These are phyloP conservation scores for Blastobotrys persicus DNA, from an alignment of 1,139 yeast species.

Conservation along the genomic window DNA sequence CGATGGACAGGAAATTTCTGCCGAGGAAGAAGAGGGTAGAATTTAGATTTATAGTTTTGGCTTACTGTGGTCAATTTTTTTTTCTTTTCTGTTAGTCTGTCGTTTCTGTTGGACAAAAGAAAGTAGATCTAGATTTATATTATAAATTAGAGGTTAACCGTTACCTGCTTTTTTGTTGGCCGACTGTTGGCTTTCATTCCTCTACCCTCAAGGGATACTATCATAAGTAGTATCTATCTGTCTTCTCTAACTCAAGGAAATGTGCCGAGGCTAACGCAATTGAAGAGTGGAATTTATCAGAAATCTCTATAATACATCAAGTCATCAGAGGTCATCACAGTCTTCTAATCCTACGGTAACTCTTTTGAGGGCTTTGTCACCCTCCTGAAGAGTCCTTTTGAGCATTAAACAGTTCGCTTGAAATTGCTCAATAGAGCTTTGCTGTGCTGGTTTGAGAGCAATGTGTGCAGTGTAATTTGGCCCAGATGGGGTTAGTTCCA, in stretches of 20 bases:
- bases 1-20: constrained; percentile 54
- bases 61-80: neutral
- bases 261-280: too few relatives aligned
- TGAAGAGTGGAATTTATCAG: neutral
- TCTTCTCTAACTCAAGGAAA: too few relatives aligned
- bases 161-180: too few relatives aligned
- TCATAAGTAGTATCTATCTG: too few relatives aligned
- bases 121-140: too few relatives aligned
- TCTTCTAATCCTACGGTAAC: constrained; percentile 27
- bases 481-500: constrained; percentile 33
- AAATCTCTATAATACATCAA: neutral
- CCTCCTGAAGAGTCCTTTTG: constrained; percentile 34
- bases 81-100: too few relatives aligned
- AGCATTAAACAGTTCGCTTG: constrained; percentile 43
- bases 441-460: constrained; percentile 13
- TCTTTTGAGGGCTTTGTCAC: constrained; percentile 37
- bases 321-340: neutral
- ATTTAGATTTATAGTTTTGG: neutral
- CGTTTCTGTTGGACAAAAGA: too few relatives aligned
- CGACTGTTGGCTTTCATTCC: too few relatives aligned
- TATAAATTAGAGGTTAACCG: too few relatives aligned
- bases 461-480: constrained; percentile 28
- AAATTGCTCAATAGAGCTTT: constrained; percentile 41
- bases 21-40: constrained; percentile 50
- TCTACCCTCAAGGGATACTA: too few relatives aligned